These are phyloP conservation scores for Yamadazyma insecticola DNA, from an alignment of 805 yeast genomes.

Conservation along the genomic window DNA sequence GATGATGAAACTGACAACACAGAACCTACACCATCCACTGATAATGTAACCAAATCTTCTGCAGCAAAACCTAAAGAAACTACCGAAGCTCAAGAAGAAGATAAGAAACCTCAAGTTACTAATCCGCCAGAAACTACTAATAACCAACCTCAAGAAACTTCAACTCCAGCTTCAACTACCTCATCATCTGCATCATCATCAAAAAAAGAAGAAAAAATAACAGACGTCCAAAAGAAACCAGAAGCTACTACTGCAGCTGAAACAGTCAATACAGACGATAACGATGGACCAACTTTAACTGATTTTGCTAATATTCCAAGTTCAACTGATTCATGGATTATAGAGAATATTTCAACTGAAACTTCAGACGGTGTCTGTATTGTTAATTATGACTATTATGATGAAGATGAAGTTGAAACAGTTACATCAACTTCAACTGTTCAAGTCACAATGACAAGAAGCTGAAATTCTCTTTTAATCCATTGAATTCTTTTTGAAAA, in stretches of 20 bases:
- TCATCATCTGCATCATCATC: conserved; percentile 8
- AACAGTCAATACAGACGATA: conserved; percentile 2
- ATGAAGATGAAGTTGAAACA: conserved; percentile 27
- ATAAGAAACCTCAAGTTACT: conserved; percentile 7
- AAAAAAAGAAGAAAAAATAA: too few relatives aligned
- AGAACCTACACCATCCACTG: conserved; percentile 2
- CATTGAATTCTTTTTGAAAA: too few relatives aligned
- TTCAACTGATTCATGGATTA: conserved; percentile 27
- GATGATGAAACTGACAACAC: too few relatives aligned
- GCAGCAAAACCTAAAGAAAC: conserved; percentile 1
- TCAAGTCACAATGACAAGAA: conserved; percentile 29
- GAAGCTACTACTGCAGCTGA: conserved; percentile 10
- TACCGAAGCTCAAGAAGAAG: conserved; percentile 3
- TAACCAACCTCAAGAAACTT: conserved; percentile 3
- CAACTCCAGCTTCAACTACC: conserved; percentile 6
- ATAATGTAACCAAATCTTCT: conserved; percentile 5
- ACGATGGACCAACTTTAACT: conserved; percentile 25
- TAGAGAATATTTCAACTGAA: conserved; percentile 29
- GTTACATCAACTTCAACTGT: conserved; percentile 36
- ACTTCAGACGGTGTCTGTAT: conserved; percentile 27
- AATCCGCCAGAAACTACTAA: conserved; percentile 1
- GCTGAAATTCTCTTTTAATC: too few relatives aligned
- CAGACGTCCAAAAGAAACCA: conserved; percentile 4
- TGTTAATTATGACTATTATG: conserved; percentile 35
- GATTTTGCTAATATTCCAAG: conserved; percentile 20